Evolutionary conservation across 202 grass and related monocot genomes (phyloP).

Genomic region (Hordeum pubiflorum): DNA sequence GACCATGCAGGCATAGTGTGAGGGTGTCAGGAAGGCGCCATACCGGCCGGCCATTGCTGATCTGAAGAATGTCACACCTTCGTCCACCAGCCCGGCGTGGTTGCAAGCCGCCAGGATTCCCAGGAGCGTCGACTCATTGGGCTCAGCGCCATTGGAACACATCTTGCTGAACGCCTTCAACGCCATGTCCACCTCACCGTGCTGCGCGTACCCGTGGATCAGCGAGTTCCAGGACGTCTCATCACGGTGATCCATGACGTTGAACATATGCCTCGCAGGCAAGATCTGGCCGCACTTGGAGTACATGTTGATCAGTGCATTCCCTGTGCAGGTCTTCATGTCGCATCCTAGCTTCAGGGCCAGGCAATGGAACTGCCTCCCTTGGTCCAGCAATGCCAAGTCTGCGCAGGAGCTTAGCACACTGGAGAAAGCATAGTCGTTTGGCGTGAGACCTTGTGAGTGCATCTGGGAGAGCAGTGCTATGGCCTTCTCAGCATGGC

Average conservation of each 20-base stretch:
- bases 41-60: slow-evolving; percentile 9
- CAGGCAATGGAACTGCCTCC: slow-evolving; percentile 61
- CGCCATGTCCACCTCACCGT: slow-evolving; percentile 25
- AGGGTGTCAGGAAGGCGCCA: not conserved
- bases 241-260: slow-evolving; percentile 21
- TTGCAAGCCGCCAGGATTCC: slow-evolving; percentile 40
- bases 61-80: slow-evolving; percentile 40
- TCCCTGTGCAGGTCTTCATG: slow-evolving; percentile 40
- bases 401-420: slow-evolving; percentile 64
- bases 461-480: slow-evolving; percentile 59
- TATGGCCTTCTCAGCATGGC: slow-evolving; percentile 45
- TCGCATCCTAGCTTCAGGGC: slow-evolving; percentile 63
- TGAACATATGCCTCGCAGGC: slow-evolving; percentile 34
- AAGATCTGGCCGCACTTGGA: slow-evolving; percentile 40
- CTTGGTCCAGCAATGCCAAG: slow-evolving; percentile 61
- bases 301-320: slow-evolving; percentile 62
- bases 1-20: slow-evolving; percentile 41
- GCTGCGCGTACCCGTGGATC: slow-evolving; percentile 46
- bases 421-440: slow-evolving; percentile 68
- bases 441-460: slow-evolving; percentile 45
- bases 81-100: slow-evolving; percentile 41
- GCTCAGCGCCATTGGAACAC: slow-evolving; percentile 15
- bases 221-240: slow-evolving; percentile 45
- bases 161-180: slow-evolving; percentile 29
- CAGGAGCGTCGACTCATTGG: slow-evolving; percentile 31